Base-by-base conservation (phyloP, 2,329 filamentous ascomycete genomes). In the Talaromyces sp. region DNA sequence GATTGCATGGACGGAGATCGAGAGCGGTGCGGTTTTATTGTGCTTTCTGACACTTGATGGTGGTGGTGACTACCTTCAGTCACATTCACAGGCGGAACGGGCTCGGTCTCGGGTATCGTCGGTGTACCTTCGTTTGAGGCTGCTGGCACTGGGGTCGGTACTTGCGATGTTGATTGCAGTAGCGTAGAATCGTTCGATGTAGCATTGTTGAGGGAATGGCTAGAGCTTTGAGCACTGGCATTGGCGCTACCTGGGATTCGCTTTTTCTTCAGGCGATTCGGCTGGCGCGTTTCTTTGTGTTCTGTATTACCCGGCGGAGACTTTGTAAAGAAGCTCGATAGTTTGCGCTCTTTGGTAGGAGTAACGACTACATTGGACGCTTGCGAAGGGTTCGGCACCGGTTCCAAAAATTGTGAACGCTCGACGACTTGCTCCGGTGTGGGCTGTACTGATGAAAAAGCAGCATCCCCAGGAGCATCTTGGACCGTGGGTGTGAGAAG, bases 261-360 rank as follows among this genome's bases (percentile, higher is more conserved):
- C 75, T 91, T 96, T 81, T 98, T 98, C 74, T 89, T 90, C 57
- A 99, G 80, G 75, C 97, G 96, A 70, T 96, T 97, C 0, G 92
- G 91, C 71, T 88, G 89, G 53, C 90, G 85, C 9, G 70, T 71
- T n/a, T 79, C 75, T 68, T 84, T 87, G 64, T 88, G 88, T 42
- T 80, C 75, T 3, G 77, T 82, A 49, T 85, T 84, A 28, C 78
- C 81, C 0, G 88, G 86, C 2, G 89, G 88, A 65, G 88, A 84
- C 69, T 89, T 78, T 28, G 70, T 84, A 70, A 96, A 89, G 42
- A 96, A 78, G 68, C 80, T 85, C 57, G 89, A 82, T 60, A 96
- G 74, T 62, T 85, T 88, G 32, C 87, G 84, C 61, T 92, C 89
- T 64, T 84, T 87, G 5, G 79, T 80, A 7, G 88, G 85, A 0